phyloP scores from a whole-genome alignment of 2,329 filamentous ascomycete species.

The Ophiostoma triangulosporum region DNA sequence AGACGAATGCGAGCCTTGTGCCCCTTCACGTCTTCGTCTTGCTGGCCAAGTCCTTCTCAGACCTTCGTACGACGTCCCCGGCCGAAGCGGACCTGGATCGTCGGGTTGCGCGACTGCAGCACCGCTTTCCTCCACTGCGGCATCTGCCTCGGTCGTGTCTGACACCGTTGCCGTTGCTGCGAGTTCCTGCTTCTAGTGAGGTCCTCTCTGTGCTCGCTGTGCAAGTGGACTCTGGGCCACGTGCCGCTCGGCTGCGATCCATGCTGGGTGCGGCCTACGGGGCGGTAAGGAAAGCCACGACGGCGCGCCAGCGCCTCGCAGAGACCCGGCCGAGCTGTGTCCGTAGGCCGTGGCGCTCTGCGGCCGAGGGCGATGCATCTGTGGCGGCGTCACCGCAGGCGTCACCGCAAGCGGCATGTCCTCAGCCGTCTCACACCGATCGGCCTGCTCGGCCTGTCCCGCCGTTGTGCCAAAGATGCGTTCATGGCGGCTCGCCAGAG shows the following conservation, averaged over 20 bases:
- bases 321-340: not conserved
- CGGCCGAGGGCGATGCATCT: not conserved
- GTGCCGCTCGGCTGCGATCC: conserved; percentile 6
- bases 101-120: no score
- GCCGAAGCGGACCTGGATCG: not conserved
- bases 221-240: conserved; percentile 2
- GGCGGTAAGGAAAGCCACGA: conserved; percentile 11
- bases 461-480: not conserved
- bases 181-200: conserved; percentile 5
- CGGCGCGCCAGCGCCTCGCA: not conserved
- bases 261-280: conserved; percentile 6
- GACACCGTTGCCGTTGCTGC: not conserved
- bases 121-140: no score
- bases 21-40: not conserved
- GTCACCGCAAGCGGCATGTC: not conserved
- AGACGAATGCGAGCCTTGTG: not conserved
- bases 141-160: not conserved
- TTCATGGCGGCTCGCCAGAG: not conserved
- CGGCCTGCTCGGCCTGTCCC: not conserved
- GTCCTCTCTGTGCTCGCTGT: not conserved
- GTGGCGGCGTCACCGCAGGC: not conserved
- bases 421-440: not conserved
- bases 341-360: not conserved
- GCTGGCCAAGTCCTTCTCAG: not conserved
- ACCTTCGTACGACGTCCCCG: not conserved